Conservation (phyloP, 371 early-diverging fungal genomes). For the Quaeritorhiza haematococci region DNA sequence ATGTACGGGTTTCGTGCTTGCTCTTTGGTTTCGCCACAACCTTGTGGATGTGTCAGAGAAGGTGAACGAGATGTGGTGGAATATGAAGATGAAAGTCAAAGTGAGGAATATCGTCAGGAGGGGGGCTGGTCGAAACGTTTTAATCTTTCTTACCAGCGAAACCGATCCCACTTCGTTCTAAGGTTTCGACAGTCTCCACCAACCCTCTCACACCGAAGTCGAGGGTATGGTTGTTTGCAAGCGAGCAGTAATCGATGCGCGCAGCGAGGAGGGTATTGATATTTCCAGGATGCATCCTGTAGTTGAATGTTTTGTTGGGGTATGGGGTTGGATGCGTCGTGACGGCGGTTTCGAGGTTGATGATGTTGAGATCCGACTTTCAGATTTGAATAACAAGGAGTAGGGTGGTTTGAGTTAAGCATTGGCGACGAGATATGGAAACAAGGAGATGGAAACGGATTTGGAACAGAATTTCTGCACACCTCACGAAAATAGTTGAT, state of each 20-base stretch:
- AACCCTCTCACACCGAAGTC: background rate
- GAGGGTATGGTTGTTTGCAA: background rate
- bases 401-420: background rate
- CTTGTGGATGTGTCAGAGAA: background rate
- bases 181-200: no score
- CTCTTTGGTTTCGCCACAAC: background rate
- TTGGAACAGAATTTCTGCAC: no score
- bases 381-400: background rate
- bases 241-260: background rate
- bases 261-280: background rate
- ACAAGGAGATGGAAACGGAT: no score
- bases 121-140: no score
- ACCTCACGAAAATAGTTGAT: no score
- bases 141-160: no score
- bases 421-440: background rate
- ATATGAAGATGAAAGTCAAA: no score
- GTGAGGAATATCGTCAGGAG: no score
- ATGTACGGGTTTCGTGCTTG: background rate
- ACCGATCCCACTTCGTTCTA: no score
- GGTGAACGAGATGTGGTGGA: background rate
- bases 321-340: background rate
- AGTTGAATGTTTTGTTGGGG: conserved; percentile 2
- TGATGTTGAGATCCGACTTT: background rate
- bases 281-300: background rate
- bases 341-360: background rate